Evolutionary conservation across 1,284 basidiomycete species (phyloP).

Genomic region (Trametes sp.): DNA sequence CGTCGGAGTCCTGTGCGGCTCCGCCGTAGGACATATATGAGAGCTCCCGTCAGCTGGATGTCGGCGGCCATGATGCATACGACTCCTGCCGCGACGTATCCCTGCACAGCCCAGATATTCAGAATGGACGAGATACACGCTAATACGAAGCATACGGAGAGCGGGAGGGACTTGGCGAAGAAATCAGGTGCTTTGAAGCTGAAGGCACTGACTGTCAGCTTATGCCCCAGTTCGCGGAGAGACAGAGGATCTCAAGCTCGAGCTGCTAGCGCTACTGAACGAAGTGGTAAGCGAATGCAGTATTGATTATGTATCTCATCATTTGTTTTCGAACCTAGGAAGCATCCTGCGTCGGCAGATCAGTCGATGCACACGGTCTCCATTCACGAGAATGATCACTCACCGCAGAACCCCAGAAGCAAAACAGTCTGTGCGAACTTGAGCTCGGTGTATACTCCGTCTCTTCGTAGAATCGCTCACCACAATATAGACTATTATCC

Average conservation of each 20-base stretch:
- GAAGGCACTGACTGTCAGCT: not conserved
- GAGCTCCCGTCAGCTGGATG: slow-evolving; percentile 6
- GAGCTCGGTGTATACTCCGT: too few species aligned
- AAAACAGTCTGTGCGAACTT: not conserved
- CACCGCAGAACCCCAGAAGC: not conserved
- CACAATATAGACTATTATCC: not conserved
- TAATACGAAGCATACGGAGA: not conserved
- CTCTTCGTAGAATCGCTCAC: too few species aligned
- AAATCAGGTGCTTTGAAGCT: not conserved
- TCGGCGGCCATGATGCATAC: slow-evolving; percentile 11
- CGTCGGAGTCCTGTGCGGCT: slow-evolving; percentile 10
- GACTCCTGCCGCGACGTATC: not conserved
- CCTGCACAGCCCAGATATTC: not conserved
- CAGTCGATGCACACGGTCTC: not conserved
- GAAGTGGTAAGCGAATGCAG: too few species aligned
- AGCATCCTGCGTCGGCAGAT: not conserved
- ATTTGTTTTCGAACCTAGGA: not conserved
- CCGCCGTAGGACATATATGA: slow-evolving; percentile 11
- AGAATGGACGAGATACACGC: not conserved
- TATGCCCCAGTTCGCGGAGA: too few species aligned
- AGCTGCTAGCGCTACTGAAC: not conserved
- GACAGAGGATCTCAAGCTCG: too few species aligned
- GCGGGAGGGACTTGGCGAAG: not conserved
- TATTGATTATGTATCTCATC: not conserved
- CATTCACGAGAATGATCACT: not conserved